Evolutionary conservation across 441 rosid genomes (phyloP).

Genomic region (Breynia disticha): DNA sequence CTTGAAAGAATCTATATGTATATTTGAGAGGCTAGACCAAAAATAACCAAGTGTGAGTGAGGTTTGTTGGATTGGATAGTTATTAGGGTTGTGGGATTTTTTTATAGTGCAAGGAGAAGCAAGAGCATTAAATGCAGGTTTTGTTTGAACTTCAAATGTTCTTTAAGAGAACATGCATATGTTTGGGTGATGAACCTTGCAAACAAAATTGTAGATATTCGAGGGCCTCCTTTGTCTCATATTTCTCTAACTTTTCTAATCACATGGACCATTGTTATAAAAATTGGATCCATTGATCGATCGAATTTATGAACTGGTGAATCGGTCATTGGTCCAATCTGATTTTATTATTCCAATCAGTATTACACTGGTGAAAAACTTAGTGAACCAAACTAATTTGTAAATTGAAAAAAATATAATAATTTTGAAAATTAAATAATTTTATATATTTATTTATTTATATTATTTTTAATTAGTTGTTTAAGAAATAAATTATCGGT

Average conservation of each 20-base stretch:
- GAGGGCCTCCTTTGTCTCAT: conserved; percentile 31
- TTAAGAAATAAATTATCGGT: too few species aligned
- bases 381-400: too few species aligned
- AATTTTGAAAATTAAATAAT: too few species aligned
- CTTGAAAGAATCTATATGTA: neutral
- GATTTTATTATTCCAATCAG: too few species aligned
- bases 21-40: neutral
- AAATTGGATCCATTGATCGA: too few species aligned
- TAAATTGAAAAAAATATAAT: too few species aligned
- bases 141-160: conserved; percentile 26
- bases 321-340: too few species aligned
- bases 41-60: neutral
- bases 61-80: conserved; percentile 9
- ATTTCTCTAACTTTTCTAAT: conserved; percentile 6
- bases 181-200: conserved; percentile 34
- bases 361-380: too few species aligned
- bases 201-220: conserved; percentile 25
- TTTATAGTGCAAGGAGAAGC: conserved; percentile 27
- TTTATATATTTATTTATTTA: too few species aligned
- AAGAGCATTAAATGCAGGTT: conserved; percentile 48
- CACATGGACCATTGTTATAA: too few species aligned
- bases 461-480: too few species aligned
- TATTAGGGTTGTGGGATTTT: conserved; percentile 15
- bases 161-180: conserved; percentile 55
- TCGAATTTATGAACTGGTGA: neutral